phyloP scores from a whole-genome alignment of 257 asterid species.

The Solanum ahanhuiri region DNA sequence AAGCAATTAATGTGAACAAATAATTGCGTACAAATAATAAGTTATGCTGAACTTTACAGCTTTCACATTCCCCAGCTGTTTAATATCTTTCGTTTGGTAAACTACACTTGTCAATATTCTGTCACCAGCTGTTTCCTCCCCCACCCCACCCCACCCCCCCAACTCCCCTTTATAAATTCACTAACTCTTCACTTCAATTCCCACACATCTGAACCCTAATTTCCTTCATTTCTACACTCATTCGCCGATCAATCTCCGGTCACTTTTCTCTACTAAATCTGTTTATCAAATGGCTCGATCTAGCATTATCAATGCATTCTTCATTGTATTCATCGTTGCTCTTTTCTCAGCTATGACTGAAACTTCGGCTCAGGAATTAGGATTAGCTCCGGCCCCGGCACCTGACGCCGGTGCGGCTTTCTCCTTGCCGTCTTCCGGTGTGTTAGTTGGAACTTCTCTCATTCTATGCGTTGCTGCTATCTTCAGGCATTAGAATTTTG shows the following conservation, averaged over 20 bases:
- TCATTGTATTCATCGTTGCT: background rate
- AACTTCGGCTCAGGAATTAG: slow-evolving; percentile 9
- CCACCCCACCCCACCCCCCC: background rate
- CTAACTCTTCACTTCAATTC: background rate
- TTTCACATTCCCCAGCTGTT: slow-evolving; percentile 2
- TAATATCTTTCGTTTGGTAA: background rate
- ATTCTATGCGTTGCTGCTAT: slow-evolving; percentile 1
- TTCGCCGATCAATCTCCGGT: background rate
- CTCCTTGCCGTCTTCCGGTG: slow-evolving; percentile 5
- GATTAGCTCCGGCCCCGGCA: slow-evolving; percentile 14
- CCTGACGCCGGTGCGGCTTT: slow-evolving; percentile 25
- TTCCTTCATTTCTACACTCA: background rate
- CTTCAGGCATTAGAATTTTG: slow-evolving; percentile 10
- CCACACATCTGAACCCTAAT: background rate
- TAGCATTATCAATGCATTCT: slow-evolving; percentile 7
- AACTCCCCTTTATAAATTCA: background rate
- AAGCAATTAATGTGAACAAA: background rate
- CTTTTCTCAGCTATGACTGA: background rate
- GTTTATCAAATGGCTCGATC: slow-evolving; percentile 9
- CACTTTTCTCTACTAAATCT: background rate
- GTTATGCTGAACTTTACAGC: background rate
- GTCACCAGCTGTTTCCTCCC: background rate
- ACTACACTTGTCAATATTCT: background rate
- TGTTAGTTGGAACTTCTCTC: slow-evolving; percentile 2
- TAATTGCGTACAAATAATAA: background rate